Conservation (phyloP, 495 filamentous ascomycete species). For the Hypoxylon subgilvum region DNA sequence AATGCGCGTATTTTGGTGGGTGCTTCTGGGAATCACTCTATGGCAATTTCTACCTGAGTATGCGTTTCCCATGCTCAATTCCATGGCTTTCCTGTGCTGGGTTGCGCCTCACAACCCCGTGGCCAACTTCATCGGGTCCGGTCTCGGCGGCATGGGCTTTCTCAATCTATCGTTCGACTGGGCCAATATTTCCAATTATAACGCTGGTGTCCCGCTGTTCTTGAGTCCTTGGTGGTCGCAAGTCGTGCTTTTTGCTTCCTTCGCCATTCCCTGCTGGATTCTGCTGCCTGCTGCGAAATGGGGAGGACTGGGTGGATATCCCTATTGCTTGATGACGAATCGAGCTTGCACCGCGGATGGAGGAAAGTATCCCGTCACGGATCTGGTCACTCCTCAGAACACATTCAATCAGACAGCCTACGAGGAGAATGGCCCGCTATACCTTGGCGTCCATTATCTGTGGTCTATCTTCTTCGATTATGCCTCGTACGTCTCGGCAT, state of each 20-base stretch:
- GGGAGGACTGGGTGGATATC: constrained; percentile 57
- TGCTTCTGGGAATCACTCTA: constrained; percentile 55
- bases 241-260: constrained; percentile 58
- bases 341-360: constrained; percentile 55
- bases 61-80: constrained; percentile 62
- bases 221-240: constrained; percentile 63
- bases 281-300: constrained; percentile 62
- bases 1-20: constrained; percentile 61
- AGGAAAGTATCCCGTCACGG: constrained; percentile 53
- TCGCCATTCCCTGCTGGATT: constrained; percentile 62
- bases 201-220: constrained; percentile 55
- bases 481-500: constrained; percentile 59
- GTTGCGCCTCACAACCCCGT: constrained; percentile 61
- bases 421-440: constrained; percentile 56
- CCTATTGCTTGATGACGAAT: constrained; percentile 62
- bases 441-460: constrained; percentile 59
- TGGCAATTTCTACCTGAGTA: constrained; percentile 68
- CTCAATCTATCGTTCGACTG: constrained; percentile 63
- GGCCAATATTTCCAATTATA: constrained; percentile 61
- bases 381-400: constrained; percentile 55
- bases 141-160: constrained; percentile 64
- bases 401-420: constrained; percentile 62
- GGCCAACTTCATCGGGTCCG: constrained; percentile 64
- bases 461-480: constrained; percentile 66
- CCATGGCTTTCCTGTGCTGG: constrained; percentile 67